phyloP scores from a whole-genome alignment of 805 yeast species.

The Ogataea sp. region DNA sequence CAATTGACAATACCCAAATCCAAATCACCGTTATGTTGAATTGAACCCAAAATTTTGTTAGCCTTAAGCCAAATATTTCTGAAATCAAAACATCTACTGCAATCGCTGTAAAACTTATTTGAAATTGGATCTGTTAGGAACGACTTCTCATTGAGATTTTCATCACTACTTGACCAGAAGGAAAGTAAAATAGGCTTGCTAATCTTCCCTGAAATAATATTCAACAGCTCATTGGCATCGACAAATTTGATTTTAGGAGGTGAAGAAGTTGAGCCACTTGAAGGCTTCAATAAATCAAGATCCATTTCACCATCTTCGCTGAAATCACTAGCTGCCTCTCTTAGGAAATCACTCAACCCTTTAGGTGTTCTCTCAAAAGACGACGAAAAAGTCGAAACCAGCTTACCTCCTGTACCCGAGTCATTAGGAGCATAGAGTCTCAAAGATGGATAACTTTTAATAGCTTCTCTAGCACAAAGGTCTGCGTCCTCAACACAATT shows the following conservation, averaged over 20 bases:
- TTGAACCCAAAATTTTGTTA: slow-evolving; percentile 34
- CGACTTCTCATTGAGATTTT: slow-evolving; percentile 27
- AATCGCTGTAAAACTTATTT: slow-evolving; percentile 30
- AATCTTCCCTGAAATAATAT: slow-evolving; percentile 42
- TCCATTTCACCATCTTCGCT: not conserved
- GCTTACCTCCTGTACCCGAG: slow-evolving; percentile 27
- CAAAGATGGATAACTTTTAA: slow-evolving; percentile 62
- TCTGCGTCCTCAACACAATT: slow-evolving; percentile 86
- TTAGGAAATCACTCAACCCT: slow-evolving; percentile 43
- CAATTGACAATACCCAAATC: slow-evolving; percentile 53
- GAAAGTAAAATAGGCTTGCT: slow-evolving; percentile 48
- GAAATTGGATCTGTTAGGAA: slow-evolving; percentile 25
- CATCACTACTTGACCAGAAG: slow-evolving; percentile 54
- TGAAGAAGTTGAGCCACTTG: not conserved
- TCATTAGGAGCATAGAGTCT: slow-evolving; percentile 58
- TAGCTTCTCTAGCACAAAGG: slow-evolving; percentile 61
- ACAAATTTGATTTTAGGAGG: slow-evolving; percentile 5
- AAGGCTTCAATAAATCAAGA: not conserved
- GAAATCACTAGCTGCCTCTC: slow-evolving; percentile 41
- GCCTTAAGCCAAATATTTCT: slow-evolving; percentile 51
- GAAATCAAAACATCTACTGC: slow-evolving; percentile 43
- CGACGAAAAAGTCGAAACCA: slow-evolving; percentile 39
- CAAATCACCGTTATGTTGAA: slow-evolving; percentile 8
- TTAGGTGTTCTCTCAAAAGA: slow-evolving; percentile 37
- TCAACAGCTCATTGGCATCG: slow-evolving; percentile 33